Evolutionary conservation across 2,329 filamentous ascomycete species (phyloP), one percentile per base, ranked within the genome.

Genomic region (Talaromyces islandicus): DNA sequence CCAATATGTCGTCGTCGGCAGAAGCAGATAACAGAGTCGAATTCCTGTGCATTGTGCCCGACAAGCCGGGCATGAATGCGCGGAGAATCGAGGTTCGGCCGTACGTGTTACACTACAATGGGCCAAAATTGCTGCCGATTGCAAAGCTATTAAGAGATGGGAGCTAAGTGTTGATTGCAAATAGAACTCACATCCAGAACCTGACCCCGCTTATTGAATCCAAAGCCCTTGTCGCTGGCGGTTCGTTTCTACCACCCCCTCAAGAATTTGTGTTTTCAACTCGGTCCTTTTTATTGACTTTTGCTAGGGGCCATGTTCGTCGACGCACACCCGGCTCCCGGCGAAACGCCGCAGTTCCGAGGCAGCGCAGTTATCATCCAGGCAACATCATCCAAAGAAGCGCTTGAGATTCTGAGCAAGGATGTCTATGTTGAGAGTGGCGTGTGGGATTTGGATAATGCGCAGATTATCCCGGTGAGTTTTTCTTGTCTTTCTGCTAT

Each of bases 391-490:
- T 85, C 83, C 67, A 88, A 92, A 64, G 88, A 91, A 71, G 84
- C 90, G 2, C 71, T 88, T 46, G 82, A 88, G 66, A 70, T 83
- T 56, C 72, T 96, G 53, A 84, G 83, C 73, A 81, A 84, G 54
- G 92, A 96, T 76, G 78, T 92, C 10, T 96, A 96, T 75, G 79
- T 81, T 10, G 81, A 77, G 62, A 80, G 75, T 50, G 90, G 87
- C 0, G 91, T 95, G 9, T 96, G 92, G 92, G 90, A 96, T 78
- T 70, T 89, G 61, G 83, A 87, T 38, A 89, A 89, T 67, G 85
- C 72, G 64, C 67, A 77, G 68, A 73, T 79, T 60, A 73, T 72
- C 67, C 69, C 70, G 60, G 73, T 75, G 67, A 58, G 71, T 71
- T 50, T 57, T 27, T 21, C 6, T n/a, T 41, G 11, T 56, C 32